Evolutionary conservation across 139 green algal genomes (phyloP).

Genomic region (Chlorella sp.): DNA sequence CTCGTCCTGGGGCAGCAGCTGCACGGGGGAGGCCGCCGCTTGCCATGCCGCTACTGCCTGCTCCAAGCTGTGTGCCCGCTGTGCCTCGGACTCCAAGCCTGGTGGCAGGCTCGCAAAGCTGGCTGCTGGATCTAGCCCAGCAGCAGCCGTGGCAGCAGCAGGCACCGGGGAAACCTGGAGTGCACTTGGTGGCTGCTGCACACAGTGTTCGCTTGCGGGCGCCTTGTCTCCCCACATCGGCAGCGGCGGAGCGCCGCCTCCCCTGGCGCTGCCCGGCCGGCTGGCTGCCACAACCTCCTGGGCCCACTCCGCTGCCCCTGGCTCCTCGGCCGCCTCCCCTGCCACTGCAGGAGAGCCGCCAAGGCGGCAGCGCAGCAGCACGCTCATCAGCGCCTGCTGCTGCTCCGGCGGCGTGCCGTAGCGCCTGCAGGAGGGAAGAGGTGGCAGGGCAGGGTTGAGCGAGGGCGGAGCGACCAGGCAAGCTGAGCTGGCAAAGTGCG

Average conservation of each 20-base stretch:
- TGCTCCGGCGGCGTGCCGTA: slow-evolving; percentile 5
- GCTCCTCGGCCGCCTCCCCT: neutral
- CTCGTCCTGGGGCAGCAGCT: too few relatives aligned
- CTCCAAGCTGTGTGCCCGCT: neutral
- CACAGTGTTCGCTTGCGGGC: too few relatives aligned
- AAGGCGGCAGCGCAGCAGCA: slow-evolving; percentile 25
- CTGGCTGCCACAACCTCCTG: neutral
- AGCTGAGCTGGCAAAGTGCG: too few relatives aligned
- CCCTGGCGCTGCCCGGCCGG: neutral
- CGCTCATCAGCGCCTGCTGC: slow-evolving; percentile 10
- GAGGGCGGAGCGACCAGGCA: too few relatives aligned
- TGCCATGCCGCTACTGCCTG: neutral
- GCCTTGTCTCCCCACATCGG: too few relatives aligned
- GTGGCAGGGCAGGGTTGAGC: too few relatives aligned
- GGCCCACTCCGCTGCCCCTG: slow-evolving; percentile 4
- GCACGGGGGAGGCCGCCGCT: neutral
- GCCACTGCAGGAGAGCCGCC: neutral
- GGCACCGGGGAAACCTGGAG: neutral
- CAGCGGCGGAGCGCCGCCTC: too few relatives aligned
- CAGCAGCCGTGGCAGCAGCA: neutral
- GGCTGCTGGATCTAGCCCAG: neutral
- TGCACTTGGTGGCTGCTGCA: neutral
- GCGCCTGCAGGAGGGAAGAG: neutral
- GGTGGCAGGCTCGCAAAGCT: neutral
- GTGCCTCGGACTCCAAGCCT: neutral